Conservation (phyloP, 2,329 filamentous ascomycete genomes). For the Phoma herbarum region DNA sequence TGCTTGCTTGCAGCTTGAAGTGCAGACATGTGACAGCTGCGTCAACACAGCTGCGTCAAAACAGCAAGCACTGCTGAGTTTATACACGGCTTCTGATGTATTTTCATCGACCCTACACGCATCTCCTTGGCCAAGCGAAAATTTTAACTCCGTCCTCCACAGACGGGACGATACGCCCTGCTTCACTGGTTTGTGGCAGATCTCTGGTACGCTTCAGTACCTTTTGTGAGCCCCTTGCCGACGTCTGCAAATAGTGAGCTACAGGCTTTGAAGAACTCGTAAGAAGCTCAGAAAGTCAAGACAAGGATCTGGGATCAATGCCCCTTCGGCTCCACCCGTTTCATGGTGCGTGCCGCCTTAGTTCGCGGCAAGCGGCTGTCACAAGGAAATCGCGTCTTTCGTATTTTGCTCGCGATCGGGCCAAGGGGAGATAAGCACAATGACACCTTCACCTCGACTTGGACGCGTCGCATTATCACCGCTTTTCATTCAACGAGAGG, state of each 20-base stretch:
- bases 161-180: not conserved
- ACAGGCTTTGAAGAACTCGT: not conserved
- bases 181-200: too few relatives aligned
- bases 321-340: constrained; percentile 16
- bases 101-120: not conserved
- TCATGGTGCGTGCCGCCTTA: constrained; percentile 14
- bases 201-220: too few relatives aligned
- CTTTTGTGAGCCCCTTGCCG: too few relatives aligned
- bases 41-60: not conserved
- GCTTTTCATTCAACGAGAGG: not conserved
- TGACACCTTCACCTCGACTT: constrained; percentile 2
- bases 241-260: too few relatives aligned
- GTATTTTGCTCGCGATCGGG: not conserved
- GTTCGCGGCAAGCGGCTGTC: constrained; percentile 14
- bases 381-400: constrained; percentile 19
- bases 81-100: not conserved
- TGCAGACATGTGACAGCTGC: not conserved
- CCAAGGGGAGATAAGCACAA: constrained; percentile 11
- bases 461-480: not conserved
- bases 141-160: not conserved
- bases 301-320: constrained; percentile 17
- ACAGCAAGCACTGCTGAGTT: not conserved
- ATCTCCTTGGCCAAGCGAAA: not conserved
- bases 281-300: not conserved
- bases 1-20: constrained; percentile 1